Evolutionary conservation across 1,284 basidiomycete genomes (phyloP).

Genomic region (Ceratorhiza oryzae-sativae): DNA sequence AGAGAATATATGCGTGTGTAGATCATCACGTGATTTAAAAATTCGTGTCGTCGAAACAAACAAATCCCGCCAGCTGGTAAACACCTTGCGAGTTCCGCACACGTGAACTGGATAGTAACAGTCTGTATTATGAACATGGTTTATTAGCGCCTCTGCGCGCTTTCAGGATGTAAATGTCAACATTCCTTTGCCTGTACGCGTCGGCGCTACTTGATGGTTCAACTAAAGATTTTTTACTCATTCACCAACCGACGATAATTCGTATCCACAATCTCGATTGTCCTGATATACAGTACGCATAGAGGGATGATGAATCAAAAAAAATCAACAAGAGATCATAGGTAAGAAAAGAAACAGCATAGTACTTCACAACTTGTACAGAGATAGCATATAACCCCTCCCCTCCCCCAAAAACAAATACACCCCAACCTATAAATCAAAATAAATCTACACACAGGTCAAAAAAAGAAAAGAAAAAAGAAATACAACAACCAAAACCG

Average conservation of each 20-base stretch:
- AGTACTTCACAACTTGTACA: not conserved
- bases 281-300: constrained; percentile 4
- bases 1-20: not conserved
- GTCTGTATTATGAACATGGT: no score
- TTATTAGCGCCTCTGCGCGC: no score
- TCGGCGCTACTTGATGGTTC: no score
- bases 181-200: no score
- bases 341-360: not conserved
- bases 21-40: not conserved
- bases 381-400: not conserved
- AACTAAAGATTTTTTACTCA: no score
- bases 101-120: no score
- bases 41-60: not conserved
- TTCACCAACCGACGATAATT: no score
- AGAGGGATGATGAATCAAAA: not conserved
- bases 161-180: no score
- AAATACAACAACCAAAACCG: not conserved
- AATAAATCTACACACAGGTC: not conserved
- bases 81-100: no score
- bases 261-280: constrained; percentile 16
- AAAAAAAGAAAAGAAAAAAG: not conserved
- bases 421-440: not conserved
- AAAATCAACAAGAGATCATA: not conserved
- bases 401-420: not conserved
- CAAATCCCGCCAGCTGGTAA: not conserved